Evolutionary conservation across 1,139 yeast genomes (phyloP).

Genomic region (Yamadazyma diospyri): DNA sequence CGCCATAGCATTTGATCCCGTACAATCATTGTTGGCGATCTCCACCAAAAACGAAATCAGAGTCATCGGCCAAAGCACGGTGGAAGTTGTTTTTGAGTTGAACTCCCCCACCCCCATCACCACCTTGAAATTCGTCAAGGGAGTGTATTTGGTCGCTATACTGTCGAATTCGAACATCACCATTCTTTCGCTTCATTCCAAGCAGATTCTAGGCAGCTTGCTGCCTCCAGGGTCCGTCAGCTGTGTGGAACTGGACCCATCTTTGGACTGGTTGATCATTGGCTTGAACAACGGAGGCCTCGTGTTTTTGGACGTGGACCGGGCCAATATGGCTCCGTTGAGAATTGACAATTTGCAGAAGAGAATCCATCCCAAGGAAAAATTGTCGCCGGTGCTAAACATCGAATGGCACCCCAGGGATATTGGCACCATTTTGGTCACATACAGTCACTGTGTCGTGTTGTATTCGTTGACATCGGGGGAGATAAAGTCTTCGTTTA

Average conservation of each 20-base stretch:
- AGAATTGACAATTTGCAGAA: slow-evolving; percentile 74
- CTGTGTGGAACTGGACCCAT: slow-evolving; percentile 73
- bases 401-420: slow-evolving; percentile 88
- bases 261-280: slow-evolving; percentile 79
- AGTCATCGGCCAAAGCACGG: slow-evolving; percentile 81
- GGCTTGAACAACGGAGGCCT: slow-evolving; percentile 79
- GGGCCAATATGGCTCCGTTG: slow-evolving; percentile 63
- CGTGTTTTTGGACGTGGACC: slow-evolving; percentile 78
- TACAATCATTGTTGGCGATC: slow-evolving; percentile 80
- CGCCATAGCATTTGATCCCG: slow-evolving; percentile 79
- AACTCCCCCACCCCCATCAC: slow-evolving; percentile 51
- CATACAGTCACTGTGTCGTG: slow-evolving; percentile 69
- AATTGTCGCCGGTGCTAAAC: slow-evolving; percentile 57
- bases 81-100: slow-evolving; percentile 64
- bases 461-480: slow-evolving; percentile 64
- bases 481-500: slow-evolving; percentile 51
- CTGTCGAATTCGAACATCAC: slow-evolving; percentile 51
- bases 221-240: slow-evolving; percentile 65
- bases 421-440: slow-evolving; percentile 69
- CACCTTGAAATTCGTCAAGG: slow-evolving; percentile 65
- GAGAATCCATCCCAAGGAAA: slow-evolving; percentile 44
- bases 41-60: slow-evolving; percentile 75
- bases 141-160: slow-evolving; percentile 71
- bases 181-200: slow-evolving; percentile 67
- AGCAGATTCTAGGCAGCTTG: slow-evolving; percentile 52